phyloP scores from a whole-genome alignment of 2,329 filamentous ascomycete species.

The Xylariaceae sp. region DNA sequence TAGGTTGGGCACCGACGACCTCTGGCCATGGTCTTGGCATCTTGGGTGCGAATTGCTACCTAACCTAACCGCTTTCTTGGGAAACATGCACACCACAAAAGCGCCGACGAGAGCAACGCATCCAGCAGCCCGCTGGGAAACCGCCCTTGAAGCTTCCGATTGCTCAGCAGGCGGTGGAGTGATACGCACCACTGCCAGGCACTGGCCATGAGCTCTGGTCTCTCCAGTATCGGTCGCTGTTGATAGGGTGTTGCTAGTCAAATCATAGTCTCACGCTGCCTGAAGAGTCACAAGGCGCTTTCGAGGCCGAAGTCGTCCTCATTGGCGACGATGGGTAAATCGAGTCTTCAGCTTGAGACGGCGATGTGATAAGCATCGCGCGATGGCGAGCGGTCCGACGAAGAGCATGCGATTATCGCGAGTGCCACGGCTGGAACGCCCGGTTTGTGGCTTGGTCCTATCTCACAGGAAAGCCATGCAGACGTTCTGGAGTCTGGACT shows the following conservation, averaged over 20 bases:
- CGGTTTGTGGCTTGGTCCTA: constrained; percentile 3
- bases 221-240: constrained; percentile 28
- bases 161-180: constrained; percentile 27
- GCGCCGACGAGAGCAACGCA: constrained; percentile 23
- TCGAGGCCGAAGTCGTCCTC: constrained; percentile 13
- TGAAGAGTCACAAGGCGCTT: constrained; percentile 15
- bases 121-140: constrained; percentile 17
- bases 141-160: constrained; percentile 23
- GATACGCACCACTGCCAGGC: constrained; percentile 23
- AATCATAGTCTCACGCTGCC: constrained; percentile 13
- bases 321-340: constrained; percentile 15
- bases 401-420: constrained; percentile 13
- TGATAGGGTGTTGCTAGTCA: constrained; percentile 8
- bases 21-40: background rate
- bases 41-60: constrained; percentile 29
- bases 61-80: constrained; percentile 13
- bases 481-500: background rate
- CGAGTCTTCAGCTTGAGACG: constrained; percentile 7
- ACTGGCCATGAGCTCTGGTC: constrained; percentile 21
- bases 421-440: constrained; percentile 13
- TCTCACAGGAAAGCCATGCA: constrained; percentile 4
- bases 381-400: constrained; percentile 20
- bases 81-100: constrained; percentile 17
- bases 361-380: constrained; percentile 20
- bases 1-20: constrained; percentile 31